Conservation (phyloP, 2,329 filamentous ascomycete genomes). For the Emmonsiellopsis sp. region DNA sequence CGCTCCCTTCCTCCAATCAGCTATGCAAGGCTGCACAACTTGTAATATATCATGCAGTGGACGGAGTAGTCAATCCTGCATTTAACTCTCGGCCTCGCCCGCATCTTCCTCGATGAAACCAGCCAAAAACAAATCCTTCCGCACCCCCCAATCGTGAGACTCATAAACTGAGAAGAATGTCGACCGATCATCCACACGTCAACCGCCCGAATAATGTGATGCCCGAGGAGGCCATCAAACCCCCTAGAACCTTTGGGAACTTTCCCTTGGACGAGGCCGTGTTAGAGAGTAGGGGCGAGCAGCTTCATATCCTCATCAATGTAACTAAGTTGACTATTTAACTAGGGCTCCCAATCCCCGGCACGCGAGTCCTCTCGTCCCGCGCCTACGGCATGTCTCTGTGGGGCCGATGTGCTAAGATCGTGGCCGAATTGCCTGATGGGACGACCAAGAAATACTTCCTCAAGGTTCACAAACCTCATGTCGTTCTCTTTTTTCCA, state of each 20-base stretch:
- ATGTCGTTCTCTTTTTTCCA: background rate
- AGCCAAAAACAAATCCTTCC: too few relatives aligned
- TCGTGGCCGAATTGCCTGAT: background rate
- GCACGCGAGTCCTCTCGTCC: constrained; percentile 5
- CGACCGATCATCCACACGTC: background rate
- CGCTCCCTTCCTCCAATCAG: too few relatives aligned
- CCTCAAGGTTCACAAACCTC: constrained; percentile 2
- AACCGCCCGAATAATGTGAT: constrained; percentile 3
- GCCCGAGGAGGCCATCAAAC: background rate
- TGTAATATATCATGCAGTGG: too few relatives aligned
- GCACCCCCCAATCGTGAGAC: too few relatives aligned
- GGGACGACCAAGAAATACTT: constrained; percentile 7
- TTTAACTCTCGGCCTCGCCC: too few relatives aligned
- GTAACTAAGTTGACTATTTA: background rate
- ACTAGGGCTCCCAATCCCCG: constrained; percentile 5
- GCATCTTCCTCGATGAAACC: too few relatives aligned
- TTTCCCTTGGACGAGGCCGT: constrained; percentile 6
- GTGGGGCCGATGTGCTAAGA: constrained; percentile 6
- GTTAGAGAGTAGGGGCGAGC: background rate
- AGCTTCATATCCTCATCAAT: background rate
- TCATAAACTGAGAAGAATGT: background rate
- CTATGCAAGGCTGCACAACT: too few relatives aligned
- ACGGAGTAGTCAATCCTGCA: too few relatives aligned
- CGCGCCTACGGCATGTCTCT: constrained; percentile 7
- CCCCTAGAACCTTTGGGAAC: background rate